Base-by-base conservation (phyloP, 2,329 filamentous ascomycete species). In the Aureobasidium sp. region DNA sequence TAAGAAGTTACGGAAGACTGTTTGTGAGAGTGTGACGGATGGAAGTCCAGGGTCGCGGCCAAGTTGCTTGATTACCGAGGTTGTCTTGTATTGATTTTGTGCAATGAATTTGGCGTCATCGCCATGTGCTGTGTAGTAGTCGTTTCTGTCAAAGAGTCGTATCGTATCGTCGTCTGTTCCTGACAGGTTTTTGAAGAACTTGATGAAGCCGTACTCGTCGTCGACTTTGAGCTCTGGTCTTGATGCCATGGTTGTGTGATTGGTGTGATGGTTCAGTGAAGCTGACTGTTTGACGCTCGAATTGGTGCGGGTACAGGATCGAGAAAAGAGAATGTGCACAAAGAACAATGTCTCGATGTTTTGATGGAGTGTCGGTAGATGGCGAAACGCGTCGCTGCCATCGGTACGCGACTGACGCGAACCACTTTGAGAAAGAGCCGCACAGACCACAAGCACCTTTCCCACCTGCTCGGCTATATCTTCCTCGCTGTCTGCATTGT, bases 141-240 rank as follows among this genome's bases (percentile, higher is more conserved):
- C 94, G 37, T 89, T 88, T 65, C 94, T 85, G 69, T 97, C 92
- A 71, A 97, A 97, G 62, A 99, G 87, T 58, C 94, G 87, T 58
- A 99, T 81, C 0, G 90, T 92, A 60, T 90, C 89, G 59, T 89
- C 87, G 40, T 85, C 81, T 67, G 85, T 84, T 57, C 85, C 84
- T 15, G 78, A 69, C 2, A 99, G 81, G n/a, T 86, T 87, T 68
- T 93, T 93, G 80, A 95, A 99, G 77, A 91, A 95, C 67, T 87
- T 90, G 77, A 97, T 96, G 79, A 99, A 99, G 66, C 93, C 91
- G 70, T 87, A 86, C 78, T 99, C 94, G 71, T 99, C 94, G 70
- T 99, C 95, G 71, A 97, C 90, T 70, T 81, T 82, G 64, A 84
- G 74, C 67, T 84, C 81, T 13, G 81, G 81, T 64, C 81, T 73